These are phyloP conservation scores for Silene latifolia DNA, from an alignment of 148 eudicot genomes.

Conservation along the genomic window DNA sequence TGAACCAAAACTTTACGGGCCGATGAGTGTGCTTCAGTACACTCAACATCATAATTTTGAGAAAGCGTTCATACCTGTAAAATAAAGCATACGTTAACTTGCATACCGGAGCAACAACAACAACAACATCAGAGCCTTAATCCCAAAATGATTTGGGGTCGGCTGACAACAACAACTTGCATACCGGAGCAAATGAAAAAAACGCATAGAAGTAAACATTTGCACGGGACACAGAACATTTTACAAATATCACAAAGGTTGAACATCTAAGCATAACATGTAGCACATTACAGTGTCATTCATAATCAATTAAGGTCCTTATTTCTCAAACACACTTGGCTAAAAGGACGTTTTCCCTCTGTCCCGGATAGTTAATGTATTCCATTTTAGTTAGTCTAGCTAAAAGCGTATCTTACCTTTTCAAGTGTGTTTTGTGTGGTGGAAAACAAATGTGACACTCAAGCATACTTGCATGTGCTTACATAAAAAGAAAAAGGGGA, in stretches of 20 bases:
- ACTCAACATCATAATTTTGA: constrained; percentile 89
- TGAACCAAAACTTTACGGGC: constrained; percentile 97
- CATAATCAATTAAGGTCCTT: neutral
- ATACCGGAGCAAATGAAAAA: neutral
- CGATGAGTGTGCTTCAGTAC: constrained; percentile 84
- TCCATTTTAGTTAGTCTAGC: neutral
- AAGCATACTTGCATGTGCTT: neutral
- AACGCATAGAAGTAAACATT: neutral
- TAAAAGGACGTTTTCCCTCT: too few species aligned
- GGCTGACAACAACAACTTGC: too few species aligned
- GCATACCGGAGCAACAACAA: too few species aligned
- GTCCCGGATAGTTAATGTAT: too few species aligned
- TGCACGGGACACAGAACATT: too few species aligned
- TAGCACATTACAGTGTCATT: neutral
- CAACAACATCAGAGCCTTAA: too few species aligned
- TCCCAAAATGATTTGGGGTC: too few species aligned
- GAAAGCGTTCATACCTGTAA: constrained; percentile 92
- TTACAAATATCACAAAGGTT: too few species aligned
- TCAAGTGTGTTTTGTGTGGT: neutral
- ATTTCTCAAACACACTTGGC: neutral
- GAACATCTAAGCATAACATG: too few species aligned
- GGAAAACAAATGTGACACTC: neutral
- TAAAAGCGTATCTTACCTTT: neutral
- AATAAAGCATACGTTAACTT: constrained; percentile 15
- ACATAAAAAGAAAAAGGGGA: too few species aligned